Evolutionary conservation across 2,329 filamentous ascomycete genomes (phyloP), one percentile per base, ranked within the genome.

Genomic region (Fusarium caatingaense): DNA sequence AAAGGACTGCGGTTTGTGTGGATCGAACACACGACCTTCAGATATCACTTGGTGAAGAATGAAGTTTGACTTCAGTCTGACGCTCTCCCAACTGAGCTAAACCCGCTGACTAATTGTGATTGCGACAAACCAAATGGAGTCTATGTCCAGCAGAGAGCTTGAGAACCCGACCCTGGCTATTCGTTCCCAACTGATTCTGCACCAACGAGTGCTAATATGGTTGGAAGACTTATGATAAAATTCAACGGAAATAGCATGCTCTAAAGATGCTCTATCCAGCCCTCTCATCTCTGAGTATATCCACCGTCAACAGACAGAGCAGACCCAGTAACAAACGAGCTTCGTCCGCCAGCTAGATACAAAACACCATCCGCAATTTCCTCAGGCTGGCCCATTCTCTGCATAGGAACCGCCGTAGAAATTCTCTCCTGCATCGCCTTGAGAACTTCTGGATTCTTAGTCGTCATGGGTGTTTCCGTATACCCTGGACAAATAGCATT

Each of bases 401-500:
- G 47, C 76, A 78, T 77, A 0, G 75, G 77, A 25, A 79, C 74
- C 54, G 71, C 64, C 3, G 60, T 64, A 0, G 54, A 58, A 10
- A 72, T 71, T 1, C 60, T 45, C n/a, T 72, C 71, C 6, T 62
- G 61, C 71, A 78, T 79, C 0, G 74, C 78, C 34, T 77, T 66
- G 8, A 77, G 23, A 0, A 69, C 74, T 42, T 72, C 70, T 0
- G 76, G 75, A 20, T 73, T 73, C 42, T 72, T 69, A 0, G 72
- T 77, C 3, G 71, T 78, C 71, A 78, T 72, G 0, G 76, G 76
- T 1, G 78, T 79, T 54, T 77, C 75, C 0, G 71, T 78, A 37
- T 76, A 78, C 1, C 76, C 78, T 0, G 77, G 76, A 8, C 76
- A 78, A 10, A 79, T 75, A 3, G 78, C 78, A 45, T 83, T 82